These are phyloP conservation scores for Acer yangbiense DNA, from an alignment of 345 rosid species.

Conservation along the genomic window DNA sequence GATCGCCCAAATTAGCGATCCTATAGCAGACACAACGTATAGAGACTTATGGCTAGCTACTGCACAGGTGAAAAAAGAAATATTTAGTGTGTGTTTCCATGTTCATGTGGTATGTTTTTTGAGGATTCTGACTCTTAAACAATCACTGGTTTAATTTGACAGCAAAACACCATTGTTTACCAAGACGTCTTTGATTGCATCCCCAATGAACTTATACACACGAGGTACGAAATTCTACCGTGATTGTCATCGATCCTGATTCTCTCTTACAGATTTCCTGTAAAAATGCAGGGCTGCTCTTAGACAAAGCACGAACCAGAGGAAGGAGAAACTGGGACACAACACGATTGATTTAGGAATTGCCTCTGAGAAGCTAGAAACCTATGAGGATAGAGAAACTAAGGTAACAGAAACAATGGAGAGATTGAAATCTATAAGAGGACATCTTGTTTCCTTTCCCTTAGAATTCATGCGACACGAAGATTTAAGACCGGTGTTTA, in stretches of 20 bases:
- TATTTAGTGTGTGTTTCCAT: neutral
- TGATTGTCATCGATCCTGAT: neutral
- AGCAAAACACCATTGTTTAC: slow-evolving; percentile 66
- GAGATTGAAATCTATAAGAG: slow-evolving; percentile 52
- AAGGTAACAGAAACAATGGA: slow-evolving; percentile 47
- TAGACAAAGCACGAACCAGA: slow-evolving; percentile 55
- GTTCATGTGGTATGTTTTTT: neutral
- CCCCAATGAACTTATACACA: slow-evolving; percentile 68
- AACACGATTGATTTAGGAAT: slow-evolving; percentile 83
- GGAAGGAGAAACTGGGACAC: slow-evolving; percentile 71
- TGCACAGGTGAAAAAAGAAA: slow-evolving; percentile 50
- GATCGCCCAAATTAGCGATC: slow-evolving; percentile 67
- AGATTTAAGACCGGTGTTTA: slow-evolving; percentile 76
- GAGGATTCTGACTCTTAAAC: neutral
- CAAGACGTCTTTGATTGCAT: slow-evolving; percentile 82
- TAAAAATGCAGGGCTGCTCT: slow-evolving; percentile 54
- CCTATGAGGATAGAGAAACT: slow-evolving; percentile 27
- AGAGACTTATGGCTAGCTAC: slow-evolving; percentile 70
- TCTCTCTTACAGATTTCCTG: neutral
- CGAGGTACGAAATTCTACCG: slow-evolving; percentile 44
- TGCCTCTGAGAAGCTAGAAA: slow-evolving; percentile 61
- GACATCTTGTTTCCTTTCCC: slow-evolving; percentile 80
- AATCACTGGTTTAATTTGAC: slow-evolving; percentile 10
- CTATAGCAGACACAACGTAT: slow-evolving; percentile 62
- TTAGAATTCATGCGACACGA: slow-evolving; percentile 80